phyloP scores from a whole-genome alignment of 75 land plant species.

The Cupressus sempervirens region DNA sequence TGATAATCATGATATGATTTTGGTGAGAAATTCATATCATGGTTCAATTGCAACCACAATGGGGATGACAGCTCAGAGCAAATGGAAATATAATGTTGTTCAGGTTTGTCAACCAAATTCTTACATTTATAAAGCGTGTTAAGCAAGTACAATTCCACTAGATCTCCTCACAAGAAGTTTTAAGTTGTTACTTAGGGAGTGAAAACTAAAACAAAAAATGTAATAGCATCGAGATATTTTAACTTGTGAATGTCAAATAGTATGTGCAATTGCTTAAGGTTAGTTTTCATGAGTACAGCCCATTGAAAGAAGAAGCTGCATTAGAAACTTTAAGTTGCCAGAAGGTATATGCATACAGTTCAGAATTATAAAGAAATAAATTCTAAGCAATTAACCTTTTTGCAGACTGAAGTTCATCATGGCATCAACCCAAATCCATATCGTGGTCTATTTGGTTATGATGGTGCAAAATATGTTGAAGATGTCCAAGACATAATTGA shows the following conservation, averaged over 20 bases:
- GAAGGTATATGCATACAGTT: background rate
- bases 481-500: constrained; percentile 83
- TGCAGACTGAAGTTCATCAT: constrained; percentile 90
- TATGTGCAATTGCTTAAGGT: no score
- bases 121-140: background rate
- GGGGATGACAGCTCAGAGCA: constrained; percentile 84
- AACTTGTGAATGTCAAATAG: background rate
- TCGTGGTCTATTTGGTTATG: constrained; percentile 84
- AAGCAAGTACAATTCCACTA: background rate
- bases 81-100: no score
- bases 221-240: background rate
- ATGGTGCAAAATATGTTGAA: constrained; percentile 81
- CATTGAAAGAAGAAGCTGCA: no score
- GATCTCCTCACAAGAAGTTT: background rate
- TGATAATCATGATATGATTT: constrained; percentile 77
- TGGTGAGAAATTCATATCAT: constrained; percentile 86
- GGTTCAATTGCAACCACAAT: constrained; percentile 88
- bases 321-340: no score
- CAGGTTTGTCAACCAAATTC: constrained; percentile 47
- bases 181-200: background rate
- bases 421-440: constrained; percentile 90
- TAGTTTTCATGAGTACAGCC: no score
- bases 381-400: background rate
- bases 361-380: background rate
- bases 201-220: background rate